Percentiles rank a stretch among this genome's conserved stretches.
These are phyloP conservation scores for Serendipita vermifera DNA, from an alignment of 768 basidiomycete species.

Conservation along the genomic window DNA sequence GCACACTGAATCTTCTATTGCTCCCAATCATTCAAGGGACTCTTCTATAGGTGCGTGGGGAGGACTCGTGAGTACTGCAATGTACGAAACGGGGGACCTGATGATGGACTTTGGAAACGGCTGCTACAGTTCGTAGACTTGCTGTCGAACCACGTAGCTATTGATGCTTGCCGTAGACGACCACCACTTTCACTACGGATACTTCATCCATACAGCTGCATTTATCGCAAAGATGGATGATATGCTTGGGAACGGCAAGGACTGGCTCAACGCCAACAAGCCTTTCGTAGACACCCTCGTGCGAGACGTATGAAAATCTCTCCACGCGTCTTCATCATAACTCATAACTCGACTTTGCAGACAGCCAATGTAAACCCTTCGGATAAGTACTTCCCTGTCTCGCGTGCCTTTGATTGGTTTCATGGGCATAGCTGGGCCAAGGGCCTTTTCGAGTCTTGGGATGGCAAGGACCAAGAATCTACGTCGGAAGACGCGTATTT, in stretches of 20 bases:
- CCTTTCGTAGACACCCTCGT: slow-evolving; percentile 4
- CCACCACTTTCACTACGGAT: slow-evolving; percentile 11
- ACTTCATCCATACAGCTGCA: slow-evolving; percentile 11
- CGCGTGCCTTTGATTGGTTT: slow-evolving; percentile 12
- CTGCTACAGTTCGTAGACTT: slow-evolving; percentile 7
- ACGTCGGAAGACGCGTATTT: slow-evolving; percentile 12
- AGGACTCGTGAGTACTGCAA: not conserved
- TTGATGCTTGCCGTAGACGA: not conserved
- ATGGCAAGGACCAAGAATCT: slow-evolving; percentile 12
- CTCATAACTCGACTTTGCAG: no score
- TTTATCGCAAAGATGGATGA: slow-evolving; percentile 6
- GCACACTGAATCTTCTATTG: not conserved
- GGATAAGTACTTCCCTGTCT: slow-evolving; percentile 10
- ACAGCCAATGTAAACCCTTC: not conserved
- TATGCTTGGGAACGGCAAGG: not conserved
- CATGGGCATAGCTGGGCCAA: slow-evolving; percentile 11
- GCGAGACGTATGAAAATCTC: slow-evolving; percentile 5
- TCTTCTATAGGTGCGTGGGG: not conserved
- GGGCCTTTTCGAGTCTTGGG: slow-evolving; percentile 11
- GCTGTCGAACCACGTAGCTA: not conserved
- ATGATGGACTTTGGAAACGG: slow-evolving; percentile 8
- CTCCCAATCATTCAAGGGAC: not conserved
- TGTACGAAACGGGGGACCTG: slow-evolving; percentile 8
- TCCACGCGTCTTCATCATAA: no score
- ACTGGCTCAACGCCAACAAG: not conserved